phyloP scores from a whole-genome alignment of 2,329 filamentous ascomycete species.

The Zymoseptoria ardabiliae region DNA sequence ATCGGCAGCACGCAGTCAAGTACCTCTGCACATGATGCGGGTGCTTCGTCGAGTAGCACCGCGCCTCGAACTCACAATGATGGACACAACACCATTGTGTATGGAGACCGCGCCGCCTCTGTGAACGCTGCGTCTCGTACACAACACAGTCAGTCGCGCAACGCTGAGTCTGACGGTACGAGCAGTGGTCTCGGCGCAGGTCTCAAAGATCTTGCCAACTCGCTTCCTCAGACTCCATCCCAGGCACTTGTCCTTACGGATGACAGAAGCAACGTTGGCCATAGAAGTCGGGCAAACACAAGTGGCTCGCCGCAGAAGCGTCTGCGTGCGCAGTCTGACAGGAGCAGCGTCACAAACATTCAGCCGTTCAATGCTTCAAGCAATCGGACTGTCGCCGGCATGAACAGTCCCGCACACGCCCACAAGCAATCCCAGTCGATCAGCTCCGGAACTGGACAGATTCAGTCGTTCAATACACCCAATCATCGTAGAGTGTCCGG shows the following conservation, averaged over 20 bases:
- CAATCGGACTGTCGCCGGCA: neutral
- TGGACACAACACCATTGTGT: neutral
- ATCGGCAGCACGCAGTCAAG: neutral
- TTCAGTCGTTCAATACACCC: neutral
- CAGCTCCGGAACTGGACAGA: neutral
- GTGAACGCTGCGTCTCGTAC: neutral
- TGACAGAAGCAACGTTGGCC: neutral
- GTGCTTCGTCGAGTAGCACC: too few species aligned
- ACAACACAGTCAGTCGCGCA: neutral
- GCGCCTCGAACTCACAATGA: neutral
- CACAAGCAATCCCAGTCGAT: neutral
- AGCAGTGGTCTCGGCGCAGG: neutral
- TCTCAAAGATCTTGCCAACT: neutral
- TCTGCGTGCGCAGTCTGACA: neutral
- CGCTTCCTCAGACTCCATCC: neutral
- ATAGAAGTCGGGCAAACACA: neutral
- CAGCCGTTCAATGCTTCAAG: neutral
- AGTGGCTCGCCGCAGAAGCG: neutral
- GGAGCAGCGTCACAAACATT: neutral
- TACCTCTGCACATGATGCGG: neutral
- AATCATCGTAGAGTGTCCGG: neutral
- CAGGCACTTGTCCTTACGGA: neutral
- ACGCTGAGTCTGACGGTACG: neutral
- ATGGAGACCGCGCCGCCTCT: neutral
- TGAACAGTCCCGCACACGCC: neutral